A percentile compares a stretch with the other conserved stretches of the same genome.
Evolutionary conservation across 805 yeast species (phyloP).

Genomic region (Jamesozyma hellenica): DNA sequence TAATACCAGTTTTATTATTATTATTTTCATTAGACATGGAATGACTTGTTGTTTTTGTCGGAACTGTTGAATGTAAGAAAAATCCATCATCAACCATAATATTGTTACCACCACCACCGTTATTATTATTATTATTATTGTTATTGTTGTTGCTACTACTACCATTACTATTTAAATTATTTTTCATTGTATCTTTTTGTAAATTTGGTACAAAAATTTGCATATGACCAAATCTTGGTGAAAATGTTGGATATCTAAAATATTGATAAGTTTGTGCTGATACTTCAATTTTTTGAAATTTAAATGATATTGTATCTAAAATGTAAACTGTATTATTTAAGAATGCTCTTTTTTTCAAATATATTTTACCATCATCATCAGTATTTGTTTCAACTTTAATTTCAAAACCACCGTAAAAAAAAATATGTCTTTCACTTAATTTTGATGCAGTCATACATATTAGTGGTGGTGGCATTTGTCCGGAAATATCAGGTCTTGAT

Average conservation of each 20-base stretch:
- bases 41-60: neutral
- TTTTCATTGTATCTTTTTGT: neutral
- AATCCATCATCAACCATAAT: neutral
- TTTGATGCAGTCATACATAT: constrained; percentile 39
- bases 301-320: constrained; percentile 42
- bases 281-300: constrained; percentile 39
- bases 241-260: constrained; percentile 25
- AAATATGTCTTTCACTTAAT: constrained; percentile 46
- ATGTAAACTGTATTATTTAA: constrained; percentile 48
- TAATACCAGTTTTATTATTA: neutral
- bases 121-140: neutral
- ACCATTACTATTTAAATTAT: neutral
- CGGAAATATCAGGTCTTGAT: constrained; percentile 26
- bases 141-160: too few relatives aligned
- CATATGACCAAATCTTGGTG: constrained; percentile 35
- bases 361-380: constrained; percentile 28
- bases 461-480: constrained; percentile 44
- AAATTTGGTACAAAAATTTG: constrained; percentile 18
- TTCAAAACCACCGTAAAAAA: constrained; percentile 65
- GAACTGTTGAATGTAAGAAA: neutral
- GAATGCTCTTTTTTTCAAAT: constrained; percentile 34
- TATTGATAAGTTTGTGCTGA: constrained; percentile 27
- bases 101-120: neutral
- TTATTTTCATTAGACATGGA: neutral
- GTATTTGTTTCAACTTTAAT: constrained; percentile 26